phyloP scores from a whole-genome alignment of 495 filamentous ascomycete species.

The Hypoxylon crocopeplum region DNA sequence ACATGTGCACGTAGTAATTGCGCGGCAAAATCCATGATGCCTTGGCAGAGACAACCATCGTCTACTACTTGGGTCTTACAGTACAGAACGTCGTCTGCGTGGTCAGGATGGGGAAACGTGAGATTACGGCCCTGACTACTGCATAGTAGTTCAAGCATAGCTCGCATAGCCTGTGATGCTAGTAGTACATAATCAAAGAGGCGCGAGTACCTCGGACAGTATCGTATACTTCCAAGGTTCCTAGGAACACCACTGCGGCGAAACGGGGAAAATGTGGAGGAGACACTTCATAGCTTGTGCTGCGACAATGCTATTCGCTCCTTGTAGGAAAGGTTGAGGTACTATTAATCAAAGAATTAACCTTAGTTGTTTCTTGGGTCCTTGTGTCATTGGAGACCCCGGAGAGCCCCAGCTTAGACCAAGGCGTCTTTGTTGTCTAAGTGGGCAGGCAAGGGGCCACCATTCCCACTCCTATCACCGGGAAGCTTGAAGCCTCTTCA shows the following conservation, averaged over 20 bases:
- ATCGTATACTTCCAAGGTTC: constrained; percentile 29
- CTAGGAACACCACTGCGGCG: constrained; percentile 29
- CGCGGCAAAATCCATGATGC: constrained; percentile 38
- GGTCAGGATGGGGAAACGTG: constrained; percentile 27
- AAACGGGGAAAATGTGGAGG: constrained; percentile 36
- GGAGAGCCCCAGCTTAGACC: constrained; percentile 29
- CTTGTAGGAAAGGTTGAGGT: too few species aligned
- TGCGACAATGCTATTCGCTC: constrained; percentile 25
- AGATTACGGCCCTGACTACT: constrained; percentile 30
- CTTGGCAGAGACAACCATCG: constrained; percentile 20
- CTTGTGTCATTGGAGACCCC: constrained; percentile 33
- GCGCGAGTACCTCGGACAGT: constrained; percentile 22
- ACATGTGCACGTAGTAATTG: constrained; percentile 37
- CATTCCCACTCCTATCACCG: constrained; percentile 32
- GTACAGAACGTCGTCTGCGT: constrained; percentile 1
- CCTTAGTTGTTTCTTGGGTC: constrained; percentile 21
- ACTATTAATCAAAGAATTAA: constrained; percentile 33
- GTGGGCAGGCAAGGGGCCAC: constrained; percentile 14
- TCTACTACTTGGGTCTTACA: neutral
- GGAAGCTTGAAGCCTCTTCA: constrained; percentile 17
- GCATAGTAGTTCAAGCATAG: constrained; percentile 20
- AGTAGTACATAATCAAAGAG: constrained; percentile 13
- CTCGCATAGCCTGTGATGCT: constrained; percentile 14
- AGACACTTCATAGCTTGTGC: constrained; percentile 17
- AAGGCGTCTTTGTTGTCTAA: constrained; percentile 13